A percentile compares a stretch with the other conserved stretches of the same genome.
These are phyloP conservation scores for Amphibolis antarctica DNA, from an alignment of 106 monocot genomes.

Conservation along the genomic window DNA sequence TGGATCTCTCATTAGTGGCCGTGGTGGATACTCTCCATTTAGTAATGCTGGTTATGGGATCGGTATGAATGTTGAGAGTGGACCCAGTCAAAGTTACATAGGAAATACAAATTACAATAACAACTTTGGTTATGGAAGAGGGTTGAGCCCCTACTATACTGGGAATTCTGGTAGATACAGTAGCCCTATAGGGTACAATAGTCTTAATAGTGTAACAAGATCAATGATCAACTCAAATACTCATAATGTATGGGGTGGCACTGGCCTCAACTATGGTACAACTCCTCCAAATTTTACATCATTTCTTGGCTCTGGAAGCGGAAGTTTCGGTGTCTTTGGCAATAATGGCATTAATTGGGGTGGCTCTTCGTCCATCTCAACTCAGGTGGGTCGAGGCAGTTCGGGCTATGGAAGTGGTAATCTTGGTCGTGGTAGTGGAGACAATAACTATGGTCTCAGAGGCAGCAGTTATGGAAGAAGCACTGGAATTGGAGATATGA, in stretches of 20 bases:
- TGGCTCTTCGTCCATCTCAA: constrained; percentile 30
- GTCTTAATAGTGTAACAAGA: constrained; percentile 22
- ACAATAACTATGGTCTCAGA: constrained; percentile 30
- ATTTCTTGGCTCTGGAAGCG: constrained; percentile 42
- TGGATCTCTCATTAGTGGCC: constrained; percentile 28
- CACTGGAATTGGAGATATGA: constrained; percentile 17
- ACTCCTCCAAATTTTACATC: constrained; percentile 31
- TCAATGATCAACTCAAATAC: constrained; percentile 37
- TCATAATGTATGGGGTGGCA: constrained; percentile 45
- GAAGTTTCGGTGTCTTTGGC: constrained; percentile 43
- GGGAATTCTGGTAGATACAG: constrained; percentile 43
- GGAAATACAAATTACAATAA: constrained; percentile 32
- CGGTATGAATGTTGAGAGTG: constrained; percentile 44
- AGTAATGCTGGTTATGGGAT: constrained; percentile 37
- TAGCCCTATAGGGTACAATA: constrained; percentile 32
- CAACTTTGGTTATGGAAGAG: constrained; percentile 32
- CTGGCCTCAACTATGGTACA: constrained; percentile 28
- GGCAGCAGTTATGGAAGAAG: constrained; percentile 31
- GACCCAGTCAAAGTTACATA: constrained; percentile 28
- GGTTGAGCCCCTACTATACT: constrained; percentile 36
- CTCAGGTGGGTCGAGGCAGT: constrained; percentile 13
- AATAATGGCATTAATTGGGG: constrained; percentile 53
- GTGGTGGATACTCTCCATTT: constrained; percentile 39
- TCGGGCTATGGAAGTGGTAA: constrained; percentile 25
- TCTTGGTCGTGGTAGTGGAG: constrained; percentile 31